Evolutionary conservation across 805 yeast species (phyloP), one percentile per base, ranked within the genome.

Genomic region (Scheffersomyces lignosus): DNA sequence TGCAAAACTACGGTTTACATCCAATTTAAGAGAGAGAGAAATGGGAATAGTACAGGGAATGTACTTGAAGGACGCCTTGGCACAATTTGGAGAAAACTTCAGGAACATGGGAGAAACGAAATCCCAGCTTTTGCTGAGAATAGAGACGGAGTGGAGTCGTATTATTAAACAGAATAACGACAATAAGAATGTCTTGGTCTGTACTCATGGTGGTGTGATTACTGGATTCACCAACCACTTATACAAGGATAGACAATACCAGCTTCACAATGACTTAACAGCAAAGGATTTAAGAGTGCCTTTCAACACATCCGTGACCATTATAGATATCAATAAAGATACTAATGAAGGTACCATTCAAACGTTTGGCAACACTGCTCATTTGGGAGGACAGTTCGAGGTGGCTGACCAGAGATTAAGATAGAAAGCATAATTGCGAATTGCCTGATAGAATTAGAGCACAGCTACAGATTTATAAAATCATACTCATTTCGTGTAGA

Each of bases 151-250:
- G 33, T 73, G 83, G 66, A 57, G 66, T 15, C 34, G 41, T 1
- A 59, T 77, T 0, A 53, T 79, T 3, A 60, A 66, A 7, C 64
- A 62, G 18, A 59, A 46, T 0, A 51, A 61, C 1, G 58, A 58
- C 16, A 53, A 60, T 37, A 60, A 59, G 33, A 85, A 84, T 48
- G 71, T 83, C 2, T 64, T 81, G 10, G 41, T 86, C 15, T 77
- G 87, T 38, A 78, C 88, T 10, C 96, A 87, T 56, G 96, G 96
- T 15, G 95, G 95, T 6, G 83, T 84, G 1, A 80, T 87, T 13
- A 75, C 87, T 31, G 74, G 79, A 18, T 70, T 81, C 25, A 54
- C 77, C 27, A 73, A 74, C 41, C 69, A 80, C 54, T 61, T 83
- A 29, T 60, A 77, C 33, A 49, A 57, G 4, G 70, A 64, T 15